Evolutionary conservation across 1,284 basidiomycete species (phyloP), one percentile per base, ranked within the genome.

Genomic region (Nidula niveotomentosa): DNA sequence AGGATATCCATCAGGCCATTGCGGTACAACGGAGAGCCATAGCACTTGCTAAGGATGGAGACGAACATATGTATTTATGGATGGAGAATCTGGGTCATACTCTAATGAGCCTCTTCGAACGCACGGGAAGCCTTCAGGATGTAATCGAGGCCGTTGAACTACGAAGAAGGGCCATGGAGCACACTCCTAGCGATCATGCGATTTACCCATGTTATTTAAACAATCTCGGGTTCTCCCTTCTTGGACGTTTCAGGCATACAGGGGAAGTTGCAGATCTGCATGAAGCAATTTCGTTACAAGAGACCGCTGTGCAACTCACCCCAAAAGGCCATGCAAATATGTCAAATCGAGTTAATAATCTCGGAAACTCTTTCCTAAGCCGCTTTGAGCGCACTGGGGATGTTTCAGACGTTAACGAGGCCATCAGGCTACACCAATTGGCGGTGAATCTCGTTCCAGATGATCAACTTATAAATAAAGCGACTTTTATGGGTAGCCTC

Each of bases 311-410:
- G 6, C 18, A 45, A 30, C 17, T 37, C 30, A 51, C 41, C 17
- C 49, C 49, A 43, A 17, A 36, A 45, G 49, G 9, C 33, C 37
- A 51, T 47, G 23, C 49, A 36, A 33, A 51, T 39, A n/a, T 45
- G 17, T 15, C 43, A 30, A 17, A 12, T 18, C 9, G 33, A 0
- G 15, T 55, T 9, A 45, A 37, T 3, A 23, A 47, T 30, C 53
- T 55, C 23, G 53, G 30, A 13, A 47, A 9, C 33, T 15, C 53
- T 1, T 49, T 48, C 12, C n/a, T n/a, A 30, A 35, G 48, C 44
- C 53, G 36, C 18, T 49, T 30, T 43, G 48, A 43, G 34, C 2
- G 6, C 18, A 48, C 53, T 10, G 48, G 53, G 8, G 36, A 54
- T 15, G 33, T 52, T 34, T 8, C 17, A 17, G 17, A 37, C 23